Evolutionary conservation across 2,329 filamentous ascomycete genomes (phyloP), one percentile per base, ranked within the genome.

Genomic region (Geosmithia flava): DNA sequence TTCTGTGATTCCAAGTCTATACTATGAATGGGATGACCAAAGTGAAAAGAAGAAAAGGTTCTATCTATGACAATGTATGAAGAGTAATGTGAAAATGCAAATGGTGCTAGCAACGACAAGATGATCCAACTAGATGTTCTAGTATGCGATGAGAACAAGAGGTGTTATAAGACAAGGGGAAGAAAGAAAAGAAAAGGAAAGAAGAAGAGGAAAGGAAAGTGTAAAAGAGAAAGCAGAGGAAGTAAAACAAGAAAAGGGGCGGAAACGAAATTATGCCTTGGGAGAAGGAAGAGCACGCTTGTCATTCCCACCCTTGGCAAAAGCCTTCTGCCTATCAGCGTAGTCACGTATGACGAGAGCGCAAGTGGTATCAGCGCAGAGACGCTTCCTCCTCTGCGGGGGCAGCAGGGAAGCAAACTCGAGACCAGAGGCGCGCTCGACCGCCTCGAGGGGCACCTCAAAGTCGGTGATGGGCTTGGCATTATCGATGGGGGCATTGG

Each of bases 391-490:
- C 56, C 90, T 77, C 59, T 81, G 72, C 2, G 74, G 63, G 6
- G 89, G 85, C 60, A 98, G 68, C 68, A 91, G 85, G 19, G 75
- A 74, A 27, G 87, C 87, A 67, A 98, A 98, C 62, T 96, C 89
- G 58, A 98, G 69, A 4, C 93, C 93, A 54, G 85, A 90, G 2
- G 93, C 91, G 53, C 89, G 77, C 76, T 98, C 93, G 37, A 98
- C 81, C 10, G 83, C 85, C 72, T 97, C 91, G 39, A 98, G 63
- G 0, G 93, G 91, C 23, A 97, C 93, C 72, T 97, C 91, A 59
- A 98, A 98, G 61, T 96, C 89, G 47, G 78, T 74, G 56, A 98
- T 72, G 46, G 86, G 87, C 71, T 93, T 96, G 52, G 81, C 75
- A 65, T 95, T 98, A 39, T 85, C 73, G 56, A 98, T 98, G 17